Base-by-base conservation (phyloP, 2,329 filamentous ascomycete genomes). In the Sporothrix mexicana region DNA sequence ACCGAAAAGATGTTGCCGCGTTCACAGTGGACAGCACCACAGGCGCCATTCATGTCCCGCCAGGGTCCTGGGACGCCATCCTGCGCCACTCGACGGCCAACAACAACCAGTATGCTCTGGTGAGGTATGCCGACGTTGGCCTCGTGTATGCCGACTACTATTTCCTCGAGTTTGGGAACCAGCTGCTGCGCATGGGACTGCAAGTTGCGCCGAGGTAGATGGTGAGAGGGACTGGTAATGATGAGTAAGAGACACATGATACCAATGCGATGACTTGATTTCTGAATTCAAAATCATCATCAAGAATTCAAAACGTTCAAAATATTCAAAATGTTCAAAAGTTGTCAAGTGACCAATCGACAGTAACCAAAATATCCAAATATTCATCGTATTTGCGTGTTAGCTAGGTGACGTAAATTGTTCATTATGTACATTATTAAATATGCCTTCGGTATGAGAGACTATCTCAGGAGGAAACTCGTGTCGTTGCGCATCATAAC, bases 131-230 rank as follows among this genome's bases (percentile, higher is more conserved):
- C 23, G 76, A 81, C 61, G 77, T 79, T 74, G 83, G 83, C 2
- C 75, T 85, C 36, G 83, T 85, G 5, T 85, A 85, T 79, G 83
- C 82, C 1, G 83, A 85, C 75, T 85, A 85, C 74, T 85, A 82
- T 73, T 76, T 85, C 36, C 71, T 85, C 7, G 82, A 84, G 73
- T 82, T 84, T 77, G 83, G 83, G 7, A 85, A 84, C 71, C 81
- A 82, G 71, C 75, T 85, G n/a, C 73, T 85, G 71, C 74, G 77
- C 30, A 78, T 81, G 79, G 79, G 78, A 0, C 70, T 79, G 9
- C 64, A 68, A 13, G 45, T 68, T 20, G 64, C 64, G 15, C 64
- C 64, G 25, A 68, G 64, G 5, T 49, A 68, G 45, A 2, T 25
- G 43, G 30, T n/a, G 57, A 2, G 51, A 8, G 13, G 15, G 25